Evolutionary conservation across 2,329 filamentous ascomycete species (phyloP).

Genomic region (Epichloe typhina): DNA sequence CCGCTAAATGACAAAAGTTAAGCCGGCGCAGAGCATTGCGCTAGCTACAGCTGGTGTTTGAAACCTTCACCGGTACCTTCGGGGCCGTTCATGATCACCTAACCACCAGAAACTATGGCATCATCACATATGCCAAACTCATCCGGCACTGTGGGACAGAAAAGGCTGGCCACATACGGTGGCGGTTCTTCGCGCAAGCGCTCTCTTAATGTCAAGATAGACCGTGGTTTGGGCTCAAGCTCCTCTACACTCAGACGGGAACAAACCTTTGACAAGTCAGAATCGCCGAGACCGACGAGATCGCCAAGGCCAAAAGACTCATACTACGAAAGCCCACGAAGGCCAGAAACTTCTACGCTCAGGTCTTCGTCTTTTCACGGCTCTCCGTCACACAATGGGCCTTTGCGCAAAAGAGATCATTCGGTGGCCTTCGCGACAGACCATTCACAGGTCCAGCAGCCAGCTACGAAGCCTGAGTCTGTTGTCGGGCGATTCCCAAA

Average conservation of each 20-base stretch:
- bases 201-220: background rate
- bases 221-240: background rate
- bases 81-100: background rate
- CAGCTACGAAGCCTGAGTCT: background rate
- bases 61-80: too few species aligned
- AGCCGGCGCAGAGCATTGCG: background rate
- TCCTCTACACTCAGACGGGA: background rate
- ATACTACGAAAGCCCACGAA: background rate
- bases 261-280: background rate
- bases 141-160: background rate
- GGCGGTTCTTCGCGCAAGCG: slow-evolving; percentile 1
- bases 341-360: background rate
- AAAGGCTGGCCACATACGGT: slow-evolving; percentile 2
- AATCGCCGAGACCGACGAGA: background rate
- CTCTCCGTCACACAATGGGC: background rate
- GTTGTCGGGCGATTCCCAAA: background rate
- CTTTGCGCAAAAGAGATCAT: slow-evolving; percentile 4
- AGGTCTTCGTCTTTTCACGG: background rate
- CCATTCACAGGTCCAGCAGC: background rate
- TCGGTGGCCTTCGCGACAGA: slow-evolving; percentile 1
- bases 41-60: too few species aligned
- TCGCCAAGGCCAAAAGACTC: background rate
- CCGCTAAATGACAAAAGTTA: too few species aligned
- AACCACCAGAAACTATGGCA: background rate
- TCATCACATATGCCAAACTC: slow-evolving; percentile 1